A percentile compares a stretch with the other conserved stretches of the same genome.
Evolutionary conservation across 2,329 filamentous ascomycete species (phyloP).

Genomic region (Penicillium sp.): DNA sequence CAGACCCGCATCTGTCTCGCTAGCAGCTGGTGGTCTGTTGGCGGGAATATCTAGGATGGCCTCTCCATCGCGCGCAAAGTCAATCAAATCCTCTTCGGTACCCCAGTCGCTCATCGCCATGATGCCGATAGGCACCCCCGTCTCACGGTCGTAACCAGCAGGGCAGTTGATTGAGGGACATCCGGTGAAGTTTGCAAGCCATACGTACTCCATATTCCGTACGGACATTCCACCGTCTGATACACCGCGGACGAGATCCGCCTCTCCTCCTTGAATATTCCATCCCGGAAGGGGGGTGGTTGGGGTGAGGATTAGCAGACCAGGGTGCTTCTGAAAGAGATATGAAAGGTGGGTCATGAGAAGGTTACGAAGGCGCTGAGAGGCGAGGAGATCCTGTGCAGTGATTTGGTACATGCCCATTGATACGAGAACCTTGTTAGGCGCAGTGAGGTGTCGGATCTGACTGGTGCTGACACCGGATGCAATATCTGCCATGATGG

Average conservation of each 20-base stretch:
- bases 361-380: conserved; percentile 70
- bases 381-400: conserved; percentile 69
- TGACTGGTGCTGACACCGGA: conserved; percentile 51
- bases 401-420: conserved; percentile 63
- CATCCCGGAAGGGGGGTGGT: conserved; percentile 75
- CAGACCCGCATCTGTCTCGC: conserved; percentile 1
- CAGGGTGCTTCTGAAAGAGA: conserved; percentile 69
- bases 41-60: conserved; percentile 40
- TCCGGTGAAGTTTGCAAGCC: conserved; percentile 79
- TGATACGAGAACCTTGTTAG: conserved; percentile 69
- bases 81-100: conserved; percentile 52
- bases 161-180: conserved; percentile 74
- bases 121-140: conserved; percentile 50
- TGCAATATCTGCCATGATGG: conserved; percentile 72
- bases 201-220: conserved; percentile 82
- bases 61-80: conserved; percentile 55
- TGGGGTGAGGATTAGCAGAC: conserved; percentile 75
- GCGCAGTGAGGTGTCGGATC: conserved; percentile 59
- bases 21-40: conserved; percentile 5
- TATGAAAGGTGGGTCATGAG: conserved; percentile 76
- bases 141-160: conserved; percentile 64
- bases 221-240: conserved; percentile 72
- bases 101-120: conserved; percentile 60
- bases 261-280: conserved; percentile 62
- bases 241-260: conserved; percentile 64